Evolutionary conservation across 371 early-diverging fungal genomes (phyloP), one percentile per base, ranked within the genome.

Genomic region (Sporodiniella umbellata): DNA sequence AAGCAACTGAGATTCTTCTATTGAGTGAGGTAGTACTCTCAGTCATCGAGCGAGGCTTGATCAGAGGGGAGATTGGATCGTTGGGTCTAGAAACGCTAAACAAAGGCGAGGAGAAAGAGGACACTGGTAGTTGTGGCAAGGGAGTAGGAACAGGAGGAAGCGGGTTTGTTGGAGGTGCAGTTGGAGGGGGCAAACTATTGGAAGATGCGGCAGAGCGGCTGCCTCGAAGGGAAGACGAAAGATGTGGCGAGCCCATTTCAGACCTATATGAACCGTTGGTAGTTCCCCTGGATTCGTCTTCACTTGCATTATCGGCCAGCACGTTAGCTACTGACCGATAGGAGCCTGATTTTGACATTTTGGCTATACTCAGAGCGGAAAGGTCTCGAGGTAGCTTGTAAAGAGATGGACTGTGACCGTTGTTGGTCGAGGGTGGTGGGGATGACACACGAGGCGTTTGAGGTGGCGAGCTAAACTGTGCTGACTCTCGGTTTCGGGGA

Each of bases 151-250:
- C 60, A 6, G 77, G 77, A n/a, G 77, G 77, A 26, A 77, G 55
- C 23, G 73, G 74, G 42, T 71, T 71, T 2, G 71, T 68, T 0
- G 77, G 77, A 14, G 77, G 77, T 10, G 77, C 72, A n/a, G 68
- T 54, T 8, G 68, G 70, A 39, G 75, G 75, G 14, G 75, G 75
- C 10, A 67, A 45, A 30, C 8, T 42, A 15, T 7, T 28, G 5
- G 51, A 50, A 19, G 8, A 40, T 8, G 35, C 43, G 7, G 44
- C 18, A 1, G 39, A 45, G 37, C 49, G 59, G 40, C 49, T 56
- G 35, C 53, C 54, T 31, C 53, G 44, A 5, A 66, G 44, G 22
- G 57, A 54, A 15, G 54, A 53, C 10, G 53, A 28, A 35, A 57
- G 51, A 15, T 56, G 55, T 42, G 45, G 50, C 15, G 40, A 35